Base-by-base conservation (phyloP, 164 flowering plant genomes). In the Warburgia ugandensis region DNA sequence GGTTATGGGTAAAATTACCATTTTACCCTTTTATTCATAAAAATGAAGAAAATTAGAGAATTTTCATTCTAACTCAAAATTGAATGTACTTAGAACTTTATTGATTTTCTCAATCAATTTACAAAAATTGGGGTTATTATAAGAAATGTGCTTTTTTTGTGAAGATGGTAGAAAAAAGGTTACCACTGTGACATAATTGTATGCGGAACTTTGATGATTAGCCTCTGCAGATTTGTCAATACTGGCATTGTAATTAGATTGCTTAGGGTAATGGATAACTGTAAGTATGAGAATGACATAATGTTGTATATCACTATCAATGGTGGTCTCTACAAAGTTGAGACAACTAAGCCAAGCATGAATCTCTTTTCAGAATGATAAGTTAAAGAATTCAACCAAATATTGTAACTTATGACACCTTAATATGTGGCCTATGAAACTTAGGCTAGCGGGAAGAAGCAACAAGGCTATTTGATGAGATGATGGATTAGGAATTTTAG, bases 201-300 rank as follows among this genome's bases (percentile, higher is more conserved):
- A 0, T 59, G 45, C 36, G 51, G 32, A 10, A 44, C 45, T 1
- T 8, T 68, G 0, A 47, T 68, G 6, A 46, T 54, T 20, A 40
- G 54, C 2, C 61, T 63, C 32, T 68, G 72, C 49, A 63, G 40
- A n/a, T 31, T 8, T 8, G 51, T 58, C 13, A 40, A n/a, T 23
- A 48, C 14, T 4, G 27, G n/a, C 9, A 4, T 17, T 26, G 50
- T 37, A 1, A 32, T 28, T 31, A n/a, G 16, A n/a, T 48, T 61
- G 48, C 48, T 54, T 12, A 38, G 3, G 59, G 5, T 17, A 27
- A 46, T 54, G 46, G 33, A 22, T 28, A 27, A 20, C 20, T n/a
- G n/a, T n/a, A n/a, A n/a, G n/a, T 54, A 50, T 14, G 26, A 6
- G 10, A 27, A 29, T 8, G 11, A 43, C 35, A 36, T 45, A 6